Evolutionary conservation across 1,139 yeast species (phyloP).

Genomic region (Protomyces inundatus): DNA sequence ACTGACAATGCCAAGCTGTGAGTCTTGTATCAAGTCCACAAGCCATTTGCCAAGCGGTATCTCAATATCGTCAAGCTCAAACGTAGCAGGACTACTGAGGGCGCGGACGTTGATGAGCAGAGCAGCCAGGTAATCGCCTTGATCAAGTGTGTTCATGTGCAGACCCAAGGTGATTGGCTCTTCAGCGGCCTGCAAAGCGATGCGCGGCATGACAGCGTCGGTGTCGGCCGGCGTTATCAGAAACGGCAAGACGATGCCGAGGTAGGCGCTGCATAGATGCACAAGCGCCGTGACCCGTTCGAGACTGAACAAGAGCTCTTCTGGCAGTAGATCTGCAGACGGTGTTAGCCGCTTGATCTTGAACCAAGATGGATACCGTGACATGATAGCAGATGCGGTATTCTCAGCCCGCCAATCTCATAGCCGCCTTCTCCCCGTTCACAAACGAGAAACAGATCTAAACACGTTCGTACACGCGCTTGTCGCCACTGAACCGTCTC

Average conservation of each 20-base stretch:
- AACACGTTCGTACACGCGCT: background rate
- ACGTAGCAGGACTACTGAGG: background rate
- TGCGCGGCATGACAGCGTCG: background rate
- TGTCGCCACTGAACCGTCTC: background rate
- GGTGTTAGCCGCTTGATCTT: background rate
- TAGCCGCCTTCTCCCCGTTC: background rate
- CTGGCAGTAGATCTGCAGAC: background rate
- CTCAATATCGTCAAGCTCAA: background rate
- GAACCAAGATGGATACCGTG: background rate
- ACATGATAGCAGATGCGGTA: conserved; percentile 3
- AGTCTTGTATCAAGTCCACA: background rate
- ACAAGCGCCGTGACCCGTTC: background rate
- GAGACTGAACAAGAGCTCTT: background rate
- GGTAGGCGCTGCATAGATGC: background rate
- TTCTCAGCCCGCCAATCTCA: conserved; percentile 6
- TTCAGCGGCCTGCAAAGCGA: background rate
- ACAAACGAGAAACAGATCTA: background rate
- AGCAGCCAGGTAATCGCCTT: background rate
- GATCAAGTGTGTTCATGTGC: background rate
- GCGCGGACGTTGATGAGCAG: background rate
- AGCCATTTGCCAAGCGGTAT: background rate
- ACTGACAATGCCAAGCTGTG: background rate
- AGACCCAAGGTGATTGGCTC: background rate
- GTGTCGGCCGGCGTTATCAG: background rate
- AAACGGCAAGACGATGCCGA: conserved; percentile 9